Evolutionary conservation across 2,329 filamentous ascomycete genomes (phyloP).

Genomic region (Xylaria hypoxylon): DNA sequence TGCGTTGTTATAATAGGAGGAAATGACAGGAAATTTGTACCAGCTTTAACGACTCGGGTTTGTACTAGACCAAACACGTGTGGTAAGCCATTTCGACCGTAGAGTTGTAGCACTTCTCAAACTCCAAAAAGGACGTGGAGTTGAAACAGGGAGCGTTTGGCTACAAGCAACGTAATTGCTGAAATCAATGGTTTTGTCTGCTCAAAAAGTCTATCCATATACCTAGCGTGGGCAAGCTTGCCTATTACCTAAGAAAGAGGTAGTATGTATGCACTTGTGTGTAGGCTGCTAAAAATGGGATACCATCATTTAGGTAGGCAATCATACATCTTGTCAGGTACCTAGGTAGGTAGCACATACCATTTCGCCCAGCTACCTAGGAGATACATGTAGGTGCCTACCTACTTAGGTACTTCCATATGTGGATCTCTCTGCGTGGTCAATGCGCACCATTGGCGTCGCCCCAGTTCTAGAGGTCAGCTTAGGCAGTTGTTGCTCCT

Average conservation of each 20-base stretch:
- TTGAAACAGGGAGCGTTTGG: background rate
- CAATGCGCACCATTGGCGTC: slow-evolving; percentile 14
- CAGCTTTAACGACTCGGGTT: slow-evolving; percentile 1
- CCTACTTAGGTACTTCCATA: slow-evolving; percentile 4
- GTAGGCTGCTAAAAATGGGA: too few relatives aligned
- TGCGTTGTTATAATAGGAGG: background rate
- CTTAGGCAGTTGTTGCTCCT: slow-evolving; percentile 36
- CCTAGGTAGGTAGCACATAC: background rate
- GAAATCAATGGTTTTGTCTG: background rate
- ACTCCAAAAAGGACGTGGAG: background rate
- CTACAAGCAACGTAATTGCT: background rate
- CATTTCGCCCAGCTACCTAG: too few relatives aligned
- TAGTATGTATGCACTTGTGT: too few relatives aligned
- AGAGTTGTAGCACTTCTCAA: too few relatives aligned
- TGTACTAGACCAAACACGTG: background rate
- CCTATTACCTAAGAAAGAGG: too few relatives aligned
- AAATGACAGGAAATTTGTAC: background rate
- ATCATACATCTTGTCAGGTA: too few relatives aligned
- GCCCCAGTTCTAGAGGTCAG: slow-evolving; percentile 10
- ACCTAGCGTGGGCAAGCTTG: too few relatives aligned
- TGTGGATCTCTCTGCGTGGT: slow-evolving; percentile 14
- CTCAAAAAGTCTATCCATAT: too few relatives aligned
- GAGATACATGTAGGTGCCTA: background rate
- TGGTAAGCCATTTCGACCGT: background rate
- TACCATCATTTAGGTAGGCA: too few relatives aligned